These are phyloP conservation scores for Torulaspora pretoriensis DNA, from an alignment of 1,139 yeast species.

Conservation along the genomic window DNA sequence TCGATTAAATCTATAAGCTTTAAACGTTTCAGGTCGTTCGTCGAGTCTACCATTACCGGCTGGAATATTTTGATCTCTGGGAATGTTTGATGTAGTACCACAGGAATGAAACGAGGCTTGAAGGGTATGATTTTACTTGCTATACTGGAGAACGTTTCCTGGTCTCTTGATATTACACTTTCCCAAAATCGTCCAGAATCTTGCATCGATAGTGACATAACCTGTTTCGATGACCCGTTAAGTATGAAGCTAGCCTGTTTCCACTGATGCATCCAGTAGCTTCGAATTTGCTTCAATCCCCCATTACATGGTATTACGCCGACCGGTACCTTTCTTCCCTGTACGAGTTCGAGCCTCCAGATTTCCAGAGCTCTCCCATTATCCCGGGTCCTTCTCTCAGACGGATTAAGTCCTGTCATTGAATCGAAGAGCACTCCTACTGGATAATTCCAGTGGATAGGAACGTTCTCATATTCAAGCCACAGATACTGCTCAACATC, in stretches of 20 bases:
- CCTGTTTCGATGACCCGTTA: slow-evolving; percentile 67
- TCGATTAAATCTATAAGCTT: slow-evolving; percentile 45
- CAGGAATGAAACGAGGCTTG: slow-evolving; percentile 47
- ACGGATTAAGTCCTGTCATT: slow-evolving; percentile 41
- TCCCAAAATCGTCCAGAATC: slow-evolving; percentile 57
- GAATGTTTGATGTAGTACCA: slow-evolving; percentile 54
- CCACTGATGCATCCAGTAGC: slow-evolving; percentile 66
- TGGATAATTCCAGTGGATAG: slow-evolving; percentile 77
- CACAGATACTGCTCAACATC: slow-evolving; percentile 48
- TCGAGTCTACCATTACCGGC: slow-evolving; percentile 40
- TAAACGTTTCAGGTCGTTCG: slow-evolving; percentile 19
- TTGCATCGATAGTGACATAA: slow-evolving; percentile 66
- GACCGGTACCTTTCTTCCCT: slow-evolving; percentile 46
- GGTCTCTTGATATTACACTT: slow-evolving; percentile 41
- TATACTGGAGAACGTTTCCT: slow-evolving; percentile 37
- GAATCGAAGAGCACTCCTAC: slow-evolving; percentile 66
- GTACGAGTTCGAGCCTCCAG: slow-evolving; percentile 52
- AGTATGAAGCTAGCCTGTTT: slow-evolving; percentile 75
- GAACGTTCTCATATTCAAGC: slow-evolving; percentile 63
- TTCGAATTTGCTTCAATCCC: slow-evolving; percentile 40
- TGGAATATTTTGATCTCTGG: slow-evolving; percentile 41
- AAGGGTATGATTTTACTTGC: slow-evolving; percentile 41
- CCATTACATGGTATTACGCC: slow-evolving; percentile 48
- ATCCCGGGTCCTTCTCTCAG: slow-evolving; percentile 13
- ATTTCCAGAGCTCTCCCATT: slow-evolving; percentile 27